Base-by-base conservation (phyloP, 305 asterid genomes). In the Striga hermonthica region DNA sequence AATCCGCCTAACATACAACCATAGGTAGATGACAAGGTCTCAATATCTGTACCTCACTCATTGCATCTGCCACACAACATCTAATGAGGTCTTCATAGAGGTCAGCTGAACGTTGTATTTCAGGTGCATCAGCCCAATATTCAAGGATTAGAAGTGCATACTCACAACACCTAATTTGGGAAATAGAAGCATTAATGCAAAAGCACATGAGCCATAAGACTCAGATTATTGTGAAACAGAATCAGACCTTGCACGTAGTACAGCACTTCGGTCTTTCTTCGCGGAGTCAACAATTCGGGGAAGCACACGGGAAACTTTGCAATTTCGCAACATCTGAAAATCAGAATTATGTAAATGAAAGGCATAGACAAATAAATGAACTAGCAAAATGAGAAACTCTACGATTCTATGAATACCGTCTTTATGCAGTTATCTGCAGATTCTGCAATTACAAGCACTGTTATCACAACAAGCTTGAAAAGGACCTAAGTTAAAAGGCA, bases 381-480 rank as follows among this genome's bases (percentile, higher is more conserved):
- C 60, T 14, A 56, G 67, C 57, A 36, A 34, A 34, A 76, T 31
- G 61, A 44, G 57, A 62, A 41, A 6, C 43, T 11, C 15, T 75
- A 68, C 62, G 14, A 15, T 22, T 22, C 31, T 22, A 22, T 22
- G 31, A 64, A 76, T 85, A 93, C 99, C 80, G 99, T 93, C 76
- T 93, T 93, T 72, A 93, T 90, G 87, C 99, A 93, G 87, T 86
- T 94, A 76, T 94, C 99, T 0, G 99, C 95, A 31, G 99, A 94
- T 81, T 94, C 99, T 78, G 96, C 96, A 81, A 94, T 94, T 63
- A 94, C 97, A 70, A 94, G 96, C 70, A 94, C 97, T 62, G 97
- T 94, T 80, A 94, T 94, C 80, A 94, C 99, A 65, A 94, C 99
- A 81, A 94, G 99, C 95, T 94, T 94, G 96, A 94, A 94, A 76